Percentiles rank a stretch among this genome's conserved stretches.
These are phyloP conservation scores for Nicotiana knightiana DNA, from an alignment of 257 asterid species.

Conservation along the genomic window DNA sequence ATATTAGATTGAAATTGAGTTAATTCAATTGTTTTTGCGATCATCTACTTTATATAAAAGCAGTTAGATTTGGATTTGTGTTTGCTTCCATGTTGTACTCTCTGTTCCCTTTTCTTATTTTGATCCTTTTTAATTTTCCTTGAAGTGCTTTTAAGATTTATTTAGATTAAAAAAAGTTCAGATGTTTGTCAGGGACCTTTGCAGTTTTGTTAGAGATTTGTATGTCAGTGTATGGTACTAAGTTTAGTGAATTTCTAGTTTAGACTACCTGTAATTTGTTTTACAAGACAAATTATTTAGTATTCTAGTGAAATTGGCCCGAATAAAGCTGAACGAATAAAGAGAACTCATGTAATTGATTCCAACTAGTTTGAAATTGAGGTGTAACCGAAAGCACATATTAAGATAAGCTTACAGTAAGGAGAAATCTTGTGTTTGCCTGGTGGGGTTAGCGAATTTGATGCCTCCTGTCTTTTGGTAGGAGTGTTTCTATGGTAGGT, in stretches of 20 bases:
- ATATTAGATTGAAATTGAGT: not conserved
- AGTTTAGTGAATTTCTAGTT: not conserved
- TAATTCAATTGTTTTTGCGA: not conserved
- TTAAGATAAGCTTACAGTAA: not conserved
- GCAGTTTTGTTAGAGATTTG: not conserved
- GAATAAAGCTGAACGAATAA: not conserved
- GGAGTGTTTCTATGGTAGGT: not conserved
- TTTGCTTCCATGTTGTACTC: not conserved
- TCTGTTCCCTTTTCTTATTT: not conserved
- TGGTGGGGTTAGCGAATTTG: not conserved
- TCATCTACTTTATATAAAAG: not conserved
- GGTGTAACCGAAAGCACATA: not conserved
- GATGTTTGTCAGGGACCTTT: not conserved
- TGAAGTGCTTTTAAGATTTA: not conserved
- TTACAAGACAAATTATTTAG: not conserved
- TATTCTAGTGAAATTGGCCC: not conserved
- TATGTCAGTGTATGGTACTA: not conserved
- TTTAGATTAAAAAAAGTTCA: not conserved
- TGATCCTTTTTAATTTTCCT: not conserved
- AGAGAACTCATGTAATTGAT: not conserved
- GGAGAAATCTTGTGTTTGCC: not conserved
- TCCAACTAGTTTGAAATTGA: not conserved
- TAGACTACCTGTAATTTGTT: not conserved
- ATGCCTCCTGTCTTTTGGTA: not conserved
- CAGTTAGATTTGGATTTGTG: not conserved